Percentiles rank a stretch among this genome's conserved stretches.
phyloP scores from a whole-genome alignment of 192 early-diverging fungal species.

The Coemansia sp. region DNA sequence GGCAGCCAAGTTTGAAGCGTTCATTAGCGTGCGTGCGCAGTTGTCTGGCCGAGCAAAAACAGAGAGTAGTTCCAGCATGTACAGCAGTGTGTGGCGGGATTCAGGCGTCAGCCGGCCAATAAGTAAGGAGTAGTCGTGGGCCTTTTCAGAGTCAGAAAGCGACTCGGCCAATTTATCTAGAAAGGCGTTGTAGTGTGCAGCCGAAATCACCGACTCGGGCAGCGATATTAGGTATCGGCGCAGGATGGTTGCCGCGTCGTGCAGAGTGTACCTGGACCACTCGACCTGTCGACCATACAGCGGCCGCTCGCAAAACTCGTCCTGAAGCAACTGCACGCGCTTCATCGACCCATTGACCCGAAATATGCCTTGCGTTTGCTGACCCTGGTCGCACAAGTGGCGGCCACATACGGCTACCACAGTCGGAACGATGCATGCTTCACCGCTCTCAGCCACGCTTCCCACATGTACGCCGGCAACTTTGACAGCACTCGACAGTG shows the following conservation, averaged over 20 bases:
- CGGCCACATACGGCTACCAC: conserved; percentile 53
- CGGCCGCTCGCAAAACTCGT: conserved; percentile 67
- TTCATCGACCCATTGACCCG: conserved; percentile 75
- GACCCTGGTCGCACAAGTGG: conserved; percentile 52
- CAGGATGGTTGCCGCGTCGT: conserved; percentile 79
- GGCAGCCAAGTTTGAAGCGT: conserved; percentile 73
- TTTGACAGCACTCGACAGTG: conserved; percentile 32
- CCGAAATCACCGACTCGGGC: conserved; percentile 75
- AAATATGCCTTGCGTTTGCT: conserved; percentile 73
- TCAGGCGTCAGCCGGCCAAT: conserved; percentile 63
- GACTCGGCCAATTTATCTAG: conserved; percentile 64
- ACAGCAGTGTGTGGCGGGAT: conserved; percentile 70
- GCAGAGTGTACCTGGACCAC: conserved; percentile 73
- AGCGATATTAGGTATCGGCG: conserved; percentile 73
- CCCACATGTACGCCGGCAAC: conserved; percentile 50
- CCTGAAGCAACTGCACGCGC: conserved; percentile 70
- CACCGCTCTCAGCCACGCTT: conserved; percentile 29
- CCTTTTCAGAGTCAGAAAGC: conserved; percentile 37
- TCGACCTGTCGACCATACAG: conserved; percentile 65
- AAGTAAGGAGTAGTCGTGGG: conserved; percentile 60
- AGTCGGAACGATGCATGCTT: conserved; percentile 53
- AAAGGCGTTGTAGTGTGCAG: conserved; percentile 68
- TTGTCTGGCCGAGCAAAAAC: conserved; percentile 49
- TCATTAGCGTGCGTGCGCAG: conserved; percentile 68
- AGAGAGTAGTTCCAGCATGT: conserved; percentile 68